phyloP scores from a whole-genome alignment of 768 basidiomycete species.

The Xanthoconium purpureum region DNA sequence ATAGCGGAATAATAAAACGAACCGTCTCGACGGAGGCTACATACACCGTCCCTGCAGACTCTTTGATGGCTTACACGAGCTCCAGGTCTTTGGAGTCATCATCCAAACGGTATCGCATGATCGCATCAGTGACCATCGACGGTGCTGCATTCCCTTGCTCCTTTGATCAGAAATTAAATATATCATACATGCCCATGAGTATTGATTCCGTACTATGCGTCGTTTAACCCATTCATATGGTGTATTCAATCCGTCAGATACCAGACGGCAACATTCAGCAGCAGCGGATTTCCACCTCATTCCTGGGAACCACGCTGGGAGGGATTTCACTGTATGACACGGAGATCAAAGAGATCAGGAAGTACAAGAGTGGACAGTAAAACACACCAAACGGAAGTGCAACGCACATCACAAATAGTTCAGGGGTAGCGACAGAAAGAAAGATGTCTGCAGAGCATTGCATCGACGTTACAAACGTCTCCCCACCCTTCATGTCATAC shows the following conservation, averaged over 20 bases:
- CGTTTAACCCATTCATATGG: slow-evolving; percentile 12
- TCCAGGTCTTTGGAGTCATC: slow-evolving; percentile 4
- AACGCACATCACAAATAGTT: neutral
- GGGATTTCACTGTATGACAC: slow-evolving; percentile 9
- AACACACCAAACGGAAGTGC: neutral
- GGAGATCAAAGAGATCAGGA: neutral
- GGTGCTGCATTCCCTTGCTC: slow-evolving; percentile 6
- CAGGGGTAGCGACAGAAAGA: neutral
- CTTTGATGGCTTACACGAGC: neutral
- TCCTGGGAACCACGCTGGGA: slow-evolving; percentile 28
- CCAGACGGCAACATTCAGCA: slow-evolving; percentile 5
- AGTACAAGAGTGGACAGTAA: neutral
- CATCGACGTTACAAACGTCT: slow-evolving; percentile 8
- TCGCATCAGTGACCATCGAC: slow-evolving; percentile 19
- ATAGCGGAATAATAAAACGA: neutral
- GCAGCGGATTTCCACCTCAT: slow-evolving; percentile 21
- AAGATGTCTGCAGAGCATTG: neutral
- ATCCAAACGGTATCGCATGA: neutral
- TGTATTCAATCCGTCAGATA: slow-evolving; percentile 5
- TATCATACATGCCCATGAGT: neutral
- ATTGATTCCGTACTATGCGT: neutral
- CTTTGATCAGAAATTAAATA: neutral
- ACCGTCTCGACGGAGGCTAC: neutral
- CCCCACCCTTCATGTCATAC: slow-evolving; percentile 3
- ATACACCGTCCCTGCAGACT: neutral